Conservation (phyloP, 306 rosid species). For the Purshia tridentata region DNA sequence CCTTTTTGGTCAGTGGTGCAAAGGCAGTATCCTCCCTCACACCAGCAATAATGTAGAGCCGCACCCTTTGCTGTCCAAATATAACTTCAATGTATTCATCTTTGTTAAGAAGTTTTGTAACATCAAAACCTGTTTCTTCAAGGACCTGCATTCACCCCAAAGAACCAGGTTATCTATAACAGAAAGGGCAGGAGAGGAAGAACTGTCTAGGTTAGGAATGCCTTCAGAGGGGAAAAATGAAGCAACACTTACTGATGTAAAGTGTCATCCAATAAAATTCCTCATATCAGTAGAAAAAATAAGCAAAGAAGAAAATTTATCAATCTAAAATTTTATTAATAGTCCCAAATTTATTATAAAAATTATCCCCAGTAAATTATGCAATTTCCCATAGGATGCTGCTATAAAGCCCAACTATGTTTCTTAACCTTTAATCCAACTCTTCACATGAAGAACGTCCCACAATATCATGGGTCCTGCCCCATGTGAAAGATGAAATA, state of each 20-base stretch:
- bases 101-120: constrained; percentile 59
- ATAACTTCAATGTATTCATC: constrained; percentile 74
- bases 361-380: not conserved
- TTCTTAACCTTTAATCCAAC: not conserved
- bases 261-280: not conserved
- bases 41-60: constrained; percentile 87
- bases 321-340: too few species aligned
- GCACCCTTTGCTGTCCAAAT: constrained; percentile 95
- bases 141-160: constrained; percentile 61
- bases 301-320: not conserved
- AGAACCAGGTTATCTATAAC: constrained; percentile 4
- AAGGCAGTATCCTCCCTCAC: constrained; percentile 87
- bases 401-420: not conserved
- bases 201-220: constrained; percentile 1
- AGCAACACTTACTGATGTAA: not conserved
- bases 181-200: not conserved
- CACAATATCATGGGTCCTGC: not conserved
- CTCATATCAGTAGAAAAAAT: not conserved
- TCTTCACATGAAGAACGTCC: not conserved
- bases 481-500: not conserved
- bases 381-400: not conserved
- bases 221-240: not conserved
- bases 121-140: constrained; percentile 98
- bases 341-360: not conserved
- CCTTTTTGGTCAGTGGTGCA: constrained; percentile 96